phyloP scores from a whole-genome alignment of 441 rosid species.

The Eruca vesicaria region DNA sequence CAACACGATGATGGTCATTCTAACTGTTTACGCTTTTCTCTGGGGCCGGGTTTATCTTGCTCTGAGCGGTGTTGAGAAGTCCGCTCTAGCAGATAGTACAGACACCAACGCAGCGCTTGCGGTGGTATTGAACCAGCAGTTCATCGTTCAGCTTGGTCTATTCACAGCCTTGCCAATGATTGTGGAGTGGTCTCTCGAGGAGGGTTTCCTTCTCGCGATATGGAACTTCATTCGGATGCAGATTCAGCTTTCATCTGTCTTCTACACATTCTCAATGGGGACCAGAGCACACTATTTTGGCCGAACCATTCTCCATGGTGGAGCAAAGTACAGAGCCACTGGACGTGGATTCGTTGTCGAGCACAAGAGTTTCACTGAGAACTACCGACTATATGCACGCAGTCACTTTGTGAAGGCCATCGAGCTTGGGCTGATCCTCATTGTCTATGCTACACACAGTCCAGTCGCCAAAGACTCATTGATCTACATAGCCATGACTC shows the following conservation, averaged over 20 bases:
- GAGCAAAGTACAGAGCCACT: conserved; percentile 88
- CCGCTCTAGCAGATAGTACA: conserved; percentile 38
- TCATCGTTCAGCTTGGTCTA: conserved; percentile 85
- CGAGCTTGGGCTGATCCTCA: conserved; percentile 86
- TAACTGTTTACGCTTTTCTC: conserved; percentile 65
- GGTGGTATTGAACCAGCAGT: conserved; percentile 82
- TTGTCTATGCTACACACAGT: conserved; percentile 77
- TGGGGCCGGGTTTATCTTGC: conserved; percentile 74
- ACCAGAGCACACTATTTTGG: conserved; percentile 91
- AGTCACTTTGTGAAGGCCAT: conserved; percentile 90
- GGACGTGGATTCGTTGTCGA: conserved; percentile 95
- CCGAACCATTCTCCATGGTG: conserved; percentile 90
- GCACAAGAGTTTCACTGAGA: conserved; percentile 88
- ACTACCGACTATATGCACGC: conserved; percentile 80
- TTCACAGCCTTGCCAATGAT: conserved; percentile 94
- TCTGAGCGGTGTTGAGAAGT: conserved; percentile 60
- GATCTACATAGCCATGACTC: conserved; percentile 78
- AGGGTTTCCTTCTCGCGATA: conserved; percentile 78
- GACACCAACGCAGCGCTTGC: conserved; percentile 64
- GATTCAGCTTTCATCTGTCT: conserved; percentile 89
- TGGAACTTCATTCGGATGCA: conserved; percentile 89
- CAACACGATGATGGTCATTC: conserved; percentile 68
- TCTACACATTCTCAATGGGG: conserved; percentile 96
- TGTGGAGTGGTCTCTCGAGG: conserved; percentile 89
- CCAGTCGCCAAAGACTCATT: conserved; percentile 61